Evolutionary conservation across 2,329 filamentous ascomycete species (phyloP).

Genomic region (Colletotrichum filicis): DNA sequence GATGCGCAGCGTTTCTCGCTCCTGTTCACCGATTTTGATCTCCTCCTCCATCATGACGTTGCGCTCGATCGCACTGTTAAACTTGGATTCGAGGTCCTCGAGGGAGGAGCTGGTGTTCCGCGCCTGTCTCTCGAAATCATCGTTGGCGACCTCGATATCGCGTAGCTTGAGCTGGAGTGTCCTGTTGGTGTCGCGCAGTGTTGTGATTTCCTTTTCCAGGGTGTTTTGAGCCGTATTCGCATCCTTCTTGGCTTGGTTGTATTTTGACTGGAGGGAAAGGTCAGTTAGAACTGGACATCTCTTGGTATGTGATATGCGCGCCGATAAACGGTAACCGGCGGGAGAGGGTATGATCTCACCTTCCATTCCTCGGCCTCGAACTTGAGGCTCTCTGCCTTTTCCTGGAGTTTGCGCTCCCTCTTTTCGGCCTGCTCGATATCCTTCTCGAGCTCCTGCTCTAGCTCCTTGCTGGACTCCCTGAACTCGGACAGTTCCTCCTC

Average conservation of each 20-base stretch:
- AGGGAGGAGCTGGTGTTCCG: constrained; percentile 95
- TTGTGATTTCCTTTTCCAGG: constrained; percentile 96
- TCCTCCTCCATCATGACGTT: constrained; percentile 95
- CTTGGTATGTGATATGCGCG: background rate
- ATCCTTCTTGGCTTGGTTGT: constrained; percentile 93
- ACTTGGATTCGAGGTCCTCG: constrained; percentile 97
- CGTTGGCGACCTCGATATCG: constrained; percentile 97
- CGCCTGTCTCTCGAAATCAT: constrained; percentile 97
- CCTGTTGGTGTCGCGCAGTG: constrained; percentile 84
- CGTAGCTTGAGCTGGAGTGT: constrained; percentile 85
- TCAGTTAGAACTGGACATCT: constrained; percentile 25
- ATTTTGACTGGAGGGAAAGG: constrained; percentile 76
- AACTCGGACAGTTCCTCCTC: constrained; percentile 94
- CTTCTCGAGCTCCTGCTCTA: constrained; percentile 94
- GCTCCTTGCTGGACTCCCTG: constrained; percentile 90
- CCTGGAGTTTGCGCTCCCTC: constrained; percentile 84
- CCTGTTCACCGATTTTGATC: constrained; percentile 89
- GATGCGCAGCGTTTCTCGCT: constrained; percentile 88
- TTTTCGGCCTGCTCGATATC: constrained; percentile 97
- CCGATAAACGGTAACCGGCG: background rate
- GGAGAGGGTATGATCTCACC: constrained; percentile 51
- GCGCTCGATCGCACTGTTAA: constrained; percentile 92
- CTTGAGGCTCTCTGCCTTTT: constrained; percentile 84
- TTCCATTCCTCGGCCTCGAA: constrained; percentile 99
- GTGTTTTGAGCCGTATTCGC: constrained; percentile 84